These are phyloP conservation scores for Nemophila menziesii DNA, from an alignment of 257 asterid species.

Conservation along the genomic window DNA sequence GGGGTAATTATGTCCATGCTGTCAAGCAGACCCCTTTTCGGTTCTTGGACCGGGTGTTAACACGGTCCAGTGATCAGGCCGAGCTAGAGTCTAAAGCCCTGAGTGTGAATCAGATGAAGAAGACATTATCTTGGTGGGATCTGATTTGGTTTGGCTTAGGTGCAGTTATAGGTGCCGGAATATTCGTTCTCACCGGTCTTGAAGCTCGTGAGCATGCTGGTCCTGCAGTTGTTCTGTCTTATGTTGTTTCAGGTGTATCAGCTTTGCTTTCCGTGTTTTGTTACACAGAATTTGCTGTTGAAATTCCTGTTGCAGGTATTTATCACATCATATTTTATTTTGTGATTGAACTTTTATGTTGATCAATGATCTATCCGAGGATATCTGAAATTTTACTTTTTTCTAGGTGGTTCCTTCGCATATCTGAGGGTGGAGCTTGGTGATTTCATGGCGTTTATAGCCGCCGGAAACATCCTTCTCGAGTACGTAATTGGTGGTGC, in stretches of 20 bases:
- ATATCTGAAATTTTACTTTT: neutral
- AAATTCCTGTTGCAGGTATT: conserved; percentile 74
- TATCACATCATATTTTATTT: neutral
- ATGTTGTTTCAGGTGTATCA: conserved; percentile 60
- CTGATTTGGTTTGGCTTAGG: conserved; percentile 91
- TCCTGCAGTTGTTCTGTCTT: conserved; percentile 69
- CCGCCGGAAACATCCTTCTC: conserved; percentile 75
- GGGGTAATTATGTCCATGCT: conserved; percentile 47
- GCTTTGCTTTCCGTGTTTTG: conserved; percentile 79
- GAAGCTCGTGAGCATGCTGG: conserved; percentile 46
- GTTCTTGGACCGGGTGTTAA: conserved; percentile 38
- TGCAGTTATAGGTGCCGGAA: conserved; percentile 82
- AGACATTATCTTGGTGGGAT: conserved; percentile 77
- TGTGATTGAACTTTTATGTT: neutral
- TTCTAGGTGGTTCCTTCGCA: conserved; percentile 69
- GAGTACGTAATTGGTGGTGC: conserved; percentile 70
- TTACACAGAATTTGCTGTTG: conserved; percentile 83
- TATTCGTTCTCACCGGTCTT: conserved; percentile 63
- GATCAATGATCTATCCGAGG: neutral
- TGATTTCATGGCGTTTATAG: conserved; percentile 71
- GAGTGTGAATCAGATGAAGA: conserved; percentile 55
- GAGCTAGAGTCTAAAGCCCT: conserved; percentile 50
- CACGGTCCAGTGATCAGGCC: conserved; percentile 38
- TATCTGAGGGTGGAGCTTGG: conserved; percentile 86
- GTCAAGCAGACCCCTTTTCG: conserved; percentile 43